Base-by-base conservation (phyloP, 805 yeast species). In the Kodamaea hsintzibuensis region DNA sequence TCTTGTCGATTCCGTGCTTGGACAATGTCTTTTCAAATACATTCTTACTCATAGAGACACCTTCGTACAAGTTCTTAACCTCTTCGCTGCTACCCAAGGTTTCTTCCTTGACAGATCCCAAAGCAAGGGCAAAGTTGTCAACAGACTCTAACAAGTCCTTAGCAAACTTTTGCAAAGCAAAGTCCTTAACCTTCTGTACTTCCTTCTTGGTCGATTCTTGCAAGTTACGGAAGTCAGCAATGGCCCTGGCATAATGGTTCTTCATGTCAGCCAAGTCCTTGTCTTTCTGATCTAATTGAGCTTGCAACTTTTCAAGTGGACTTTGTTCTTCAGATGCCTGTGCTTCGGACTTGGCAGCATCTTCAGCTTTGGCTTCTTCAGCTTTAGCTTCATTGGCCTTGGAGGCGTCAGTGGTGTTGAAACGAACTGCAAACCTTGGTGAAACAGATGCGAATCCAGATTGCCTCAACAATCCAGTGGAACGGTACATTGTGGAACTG, bases 161-260 rank as follows among this genome's bases (percentile, higher is more conserved):
- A 60, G 96, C 95, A 68, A 91, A 91, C 72, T 90, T 91, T 72
- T 91, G 96, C 60, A 92, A 78, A 0, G 97, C 97, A 74, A 86
- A 91, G 66, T 90, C 97, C 67, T 80, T 86, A 52, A 97, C 91
- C 75, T 89, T 89, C 73, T 88, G 87, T 53, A 89, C 78, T 69
- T 92, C 97, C 62, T 89, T 82, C 74, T 89, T 88, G 56, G 97
- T 90, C 50, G 92, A 85, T 67, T 89, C 93, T 77, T 91, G 98
- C 63, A 91, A 78, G 73, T 89, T 91, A 64, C 96, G 84, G 85
- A 91, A 92, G 71, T 91, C 98, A 22, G 97, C 97, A 54, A 91
- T 81, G 19, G 96, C 81, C 62, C 96, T 84, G 54, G 90, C 79
- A 66, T 88, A 86, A 62, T 86, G 84, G 70, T 91, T 96, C 71